Evolutionary conservation across 805 yeast genomes (phyloP).

Genomic region (Kazachstania bromeliacearum): DNA sequence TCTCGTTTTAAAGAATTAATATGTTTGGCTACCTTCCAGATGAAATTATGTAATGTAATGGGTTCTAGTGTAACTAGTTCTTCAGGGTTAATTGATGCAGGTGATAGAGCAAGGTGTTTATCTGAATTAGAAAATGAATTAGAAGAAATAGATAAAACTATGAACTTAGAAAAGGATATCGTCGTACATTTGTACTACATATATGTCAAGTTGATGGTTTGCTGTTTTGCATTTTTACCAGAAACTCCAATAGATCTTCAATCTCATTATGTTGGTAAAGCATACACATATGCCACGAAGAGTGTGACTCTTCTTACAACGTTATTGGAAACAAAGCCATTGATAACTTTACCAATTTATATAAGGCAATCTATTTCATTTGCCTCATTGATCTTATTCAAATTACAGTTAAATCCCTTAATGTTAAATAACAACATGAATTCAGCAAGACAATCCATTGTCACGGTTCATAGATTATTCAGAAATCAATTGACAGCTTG

Average conservation of each 20-base stretch:
- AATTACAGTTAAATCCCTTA: constrained; percentile 70
- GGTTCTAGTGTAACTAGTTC: constrained; percentile 79
- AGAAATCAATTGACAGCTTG: constrained; percentile 86
- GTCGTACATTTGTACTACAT: constrained; percentile 69
- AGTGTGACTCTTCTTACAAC: constrained; percentile 70
- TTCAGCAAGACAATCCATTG: constrained; percentile 86
- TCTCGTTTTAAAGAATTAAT: constrained; percentile 62
- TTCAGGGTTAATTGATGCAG: constrained; percentile 81
- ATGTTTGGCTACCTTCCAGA: constrained; percentile 70
- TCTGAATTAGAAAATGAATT: constrained; percentile 72
- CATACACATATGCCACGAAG: constrained; percentile 72
- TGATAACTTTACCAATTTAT: constrained; percentile 79
- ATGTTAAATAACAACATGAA: constrained; percentile 61
- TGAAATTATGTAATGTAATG: constrained; percentile 74
- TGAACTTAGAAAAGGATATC: constrained; percentile 54
- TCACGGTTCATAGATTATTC: constrained; percentile 80
- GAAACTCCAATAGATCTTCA: constrained; percentile 83
- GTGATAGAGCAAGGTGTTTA: constrained; percentile 70
- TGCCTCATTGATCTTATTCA: constrained; percentile 69
- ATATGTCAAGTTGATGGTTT: constrained; percentile 70
- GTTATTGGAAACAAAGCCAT: constrained; percentile 53
- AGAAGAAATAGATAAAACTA: constrained; percentile 55
- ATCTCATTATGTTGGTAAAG: constrained; percentile 70
- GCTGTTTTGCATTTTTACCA: constrained; percentile 86
- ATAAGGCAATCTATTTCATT: constrained; percentile 79